Percentiles rank a stretch among this genome's conserved stretches.
Conservation (phyloP, 2,329 filamentous ascomycete species). For the Nemania sp. region DNA sequence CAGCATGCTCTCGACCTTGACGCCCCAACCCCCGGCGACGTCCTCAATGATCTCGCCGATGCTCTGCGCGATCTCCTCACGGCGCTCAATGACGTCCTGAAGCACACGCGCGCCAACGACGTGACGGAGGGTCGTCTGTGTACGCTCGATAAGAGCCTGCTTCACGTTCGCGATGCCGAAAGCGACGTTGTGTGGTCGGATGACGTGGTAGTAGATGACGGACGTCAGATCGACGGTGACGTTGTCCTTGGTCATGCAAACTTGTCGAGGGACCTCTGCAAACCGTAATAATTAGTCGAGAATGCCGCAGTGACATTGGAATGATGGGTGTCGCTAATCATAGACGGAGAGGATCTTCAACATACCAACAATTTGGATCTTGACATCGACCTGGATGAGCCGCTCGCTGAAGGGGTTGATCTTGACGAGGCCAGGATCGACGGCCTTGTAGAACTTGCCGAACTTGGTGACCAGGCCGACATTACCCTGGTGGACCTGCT, state of each 20-base stretch:
- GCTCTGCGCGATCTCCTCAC: slow-evolving; percentile 92
- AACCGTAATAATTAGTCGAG: slow-evolving; percentile 26
- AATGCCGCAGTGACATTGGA: background rate
- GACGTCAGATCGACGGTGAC: slow-evolving; percentile 91
- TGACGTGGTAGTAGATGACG: slow-evolving; percentile 99
- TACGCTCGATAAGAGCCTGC: slow-evolving; percentile 95
- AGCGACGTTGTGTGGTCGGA: slow-evolving; percentile 91
- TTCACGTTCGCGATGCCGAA: slow-evolving; percentile 95
- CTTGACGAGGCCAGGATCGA: slow-evolving; percentile 95
- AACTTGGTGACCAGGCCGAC: slow-evolving; percentile 97
- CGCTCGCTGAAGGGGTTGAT: slow-evolving; percentile 94
- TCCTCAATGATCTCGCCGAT: slow-evolving; percentile 98
- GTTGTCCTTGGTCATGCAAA: slow-evolving; percentile 99
- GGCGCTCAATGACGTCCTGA: slow-evolving; percentile 97
- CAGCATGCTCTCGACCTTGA: slow-evolving; percentile 95
- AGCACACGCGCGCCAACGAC: slow-evolving; percentile 94
- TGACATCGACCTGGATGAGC: slow-evolving; percentile 92
- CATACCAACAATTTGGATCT: slow-evolving; percentile 84
- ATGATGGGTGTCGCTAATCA: background rate
- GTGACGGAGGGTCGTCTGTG: slow-evolving; percentile 95
- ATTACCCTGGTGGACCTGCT: slow-evolving; percentile 87
- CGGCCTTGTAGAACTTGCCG: slow-evolving; percentile 89
- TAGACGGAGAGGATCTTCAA: slow-evolving; percentile 8
- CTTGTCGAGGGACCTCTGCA: slow-evolving; percentile 84
- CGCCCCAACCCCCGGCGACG: slow-evolving; percentile 91